Evolutionary conservation across 495 filamentous ascomycete genomes (phyloP), one percentile per base, ranked within the genome.

Genomic region (Aspergillus funiculosus): DNA sequence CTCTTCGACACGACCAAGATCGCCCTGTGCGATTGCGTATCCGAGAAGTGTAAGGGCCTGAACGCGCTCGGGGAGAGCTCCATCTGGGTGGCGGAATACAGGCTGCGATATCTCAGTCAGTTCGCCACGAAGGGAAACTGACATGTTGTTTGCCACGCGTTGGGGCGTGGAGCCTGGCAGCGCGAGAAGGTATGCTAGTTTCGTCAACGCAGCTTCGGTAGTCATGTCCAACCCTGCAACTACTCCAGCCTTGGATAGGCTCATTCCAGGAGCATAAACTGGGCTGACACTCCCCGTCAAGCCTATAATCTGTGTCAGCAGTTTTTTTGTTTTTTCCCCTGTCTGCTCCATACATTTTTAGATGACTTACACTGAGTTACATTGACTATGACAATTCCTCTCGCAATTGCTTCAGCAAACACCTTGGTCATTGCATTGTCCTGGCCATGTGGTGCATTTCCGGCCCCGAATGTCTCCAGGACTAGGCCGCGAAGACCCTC

Each of bases 201-300:
- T 98, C 1, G 92, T 94, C 49, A 97, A 73, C 0, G 92, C 92
- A 10, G 86, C 91, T 66, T 98, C 92, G 10, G 87, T 85, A 0
- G 92, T 98, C 71, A 98, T 75, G 59, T 98, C 92, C 45, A 90
- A 76, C 4, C 92, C 92, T 52, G 94, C 89, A 0, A 98, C 86
- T 6, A 98, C 86, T 3, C 92, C 92, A 4, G 87, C 88, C 15
- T 79, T 76, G n/a, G 87, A 89, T 9, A 98, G 72, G 27, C 78
- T 80, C 56, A 87, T 92, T n/a, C 85, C 91, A 0, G 92, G 81
- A 11, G 90, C 92, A 65, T 96, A 98, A 10, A 95, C 75, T 6
- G 92, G 85, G 34, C 81, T 90, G 8, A 96, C 92, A 58, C 83
- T 87, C 31, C 92, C 92, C 34, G 80, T 87, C 38, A 86, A 69